phyloP scores from a whole-genome alignment of 2,329 filamentous ascomycete genomes.

The Ceratocystis colombiana region DNA sequence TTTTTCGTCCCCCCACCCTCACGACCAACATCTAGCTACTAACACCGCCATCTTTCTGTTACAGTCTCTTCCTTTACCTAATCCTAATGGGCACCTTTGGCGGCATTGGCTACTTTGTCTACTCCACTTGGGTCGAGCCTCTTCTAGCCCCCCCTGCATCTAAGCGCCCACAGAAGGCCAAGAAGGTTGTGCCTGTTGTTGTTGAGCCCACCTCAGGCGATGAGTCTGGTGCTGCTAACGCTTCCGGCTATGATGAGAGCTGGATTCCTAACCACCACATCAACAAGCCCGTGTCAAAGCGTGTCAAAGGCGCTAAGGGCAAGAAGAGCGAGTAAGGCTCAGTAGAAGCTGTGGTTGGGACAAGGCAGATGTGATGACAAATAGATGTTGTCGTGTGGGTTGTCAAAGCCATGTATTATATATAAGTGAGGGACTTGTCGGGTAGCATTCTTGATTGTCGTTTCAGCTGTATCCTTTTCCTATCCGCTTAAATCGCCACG shows the following conservation, averaged over 20 bases:
- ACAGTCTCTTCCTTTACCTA: constrained; percentile 92
- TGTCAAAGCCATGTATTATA: no score
- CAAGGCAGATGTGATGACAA: no score
- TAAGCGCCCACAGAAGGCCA: constrained; percentile 56
- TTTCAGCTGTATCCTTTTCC: no score
- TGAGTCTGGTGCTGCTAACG: constrained; percentile 55
- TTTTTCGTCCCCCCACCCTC: constrained; percentile 33
- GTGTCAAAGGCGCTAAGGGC: constrained; percentile 48
- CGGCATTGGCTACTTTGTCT: constrained; percentile 87
- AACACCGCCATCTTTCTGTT: background rate
- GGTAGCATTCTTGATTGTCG: no score
- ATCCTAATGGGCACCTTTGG: constrained; percentile 70
- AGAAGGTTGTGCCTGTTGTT: constrained; percentile 57
- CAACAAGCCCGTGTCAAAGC: constrained; percentile 66
- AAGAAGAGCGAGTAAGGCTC: constrained; percentile 32
- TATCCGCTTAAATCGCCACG: no score
- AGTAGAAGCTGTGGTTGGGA: no score
- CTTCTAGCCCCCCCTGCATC: constrained; percentile 72
- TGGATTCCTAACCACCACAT: constrained; percentile 90
- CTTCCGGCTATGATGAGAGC: constrained; percentile 72
- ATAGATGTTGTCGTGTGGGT: no score
- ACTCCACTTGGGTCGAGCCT: constrained; percentile 93
- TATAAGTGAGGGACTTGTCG: no score
- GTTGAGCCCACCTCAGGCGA: constrained; percentile 55
- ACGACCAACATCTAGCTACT: background rate